phyloP scores from a whole-genome alignment of 2,329 filamentous ascomycete species.

The Colletotrichum sp. region DNA sequence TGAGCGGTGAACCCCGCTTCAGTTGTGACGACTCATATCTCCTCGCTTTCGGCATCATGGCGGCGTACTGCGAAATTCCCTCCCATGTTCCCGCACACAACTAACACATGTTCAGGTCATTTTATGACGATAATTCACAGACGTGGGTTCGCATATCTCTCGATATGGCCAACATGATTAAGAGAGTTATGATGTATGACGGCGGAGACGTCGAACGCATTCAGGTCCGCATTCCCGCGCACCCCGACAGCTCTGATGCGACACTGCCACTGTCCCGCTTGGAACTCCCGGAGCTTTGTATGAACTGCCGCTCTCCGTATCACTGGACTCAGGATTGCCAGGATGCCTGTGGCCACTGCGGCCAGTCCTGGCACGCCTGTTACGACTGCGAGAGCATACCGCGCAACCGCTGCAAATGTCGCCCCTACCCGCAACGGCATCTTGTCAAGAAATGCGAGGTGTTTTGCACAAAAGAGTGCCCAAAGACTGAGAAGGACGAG shows the following conservation, averaged over 20 bases:
- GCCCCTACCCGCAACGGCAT: constrained; percentile 42
- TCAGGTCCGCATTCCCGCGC: background rate
- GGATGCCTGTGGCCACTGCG: constrained; percentile 38
- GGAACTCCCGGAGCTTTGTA: background rate
- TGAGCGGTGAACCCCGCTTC: background rate
- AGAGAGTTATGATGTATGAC: background rate
- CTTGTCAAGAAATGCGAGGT: constrained; percentile 34
- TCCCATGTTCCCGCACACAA: background rate
- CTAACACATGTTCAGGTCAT: background rate
- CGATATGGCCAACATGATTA: background rate
- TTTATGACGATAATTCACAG: background rate
- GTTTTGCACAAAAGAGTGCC: constrained; percentile 37
- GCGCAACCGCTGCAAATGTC: constrained; percentile 43
- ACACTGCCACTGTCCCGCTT: background rate
- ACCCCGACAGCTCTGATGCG: background rate
- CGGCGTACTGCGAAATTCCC: background rate
- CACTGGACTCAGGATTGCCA: constrained; percentile 31
- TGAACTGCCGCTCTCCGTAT: constrained; percentile 31
- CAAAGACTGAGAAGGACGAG: constrained; percentile 19
- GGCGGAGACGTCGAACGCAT: background rate
- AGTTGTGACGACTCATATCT: background rate
- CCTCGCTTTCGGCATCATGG: background rate
- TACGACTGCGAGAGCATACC: constrained; percentile 31
- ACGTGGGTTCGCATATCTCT: background rate
- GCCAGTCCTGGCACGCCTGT: constrained; percentile 31